These are phyloP conservation scores for Pythium sp. DNA, from an alignment of 352 stramenopile genomes.

Conservation along the genomic window DNA sequence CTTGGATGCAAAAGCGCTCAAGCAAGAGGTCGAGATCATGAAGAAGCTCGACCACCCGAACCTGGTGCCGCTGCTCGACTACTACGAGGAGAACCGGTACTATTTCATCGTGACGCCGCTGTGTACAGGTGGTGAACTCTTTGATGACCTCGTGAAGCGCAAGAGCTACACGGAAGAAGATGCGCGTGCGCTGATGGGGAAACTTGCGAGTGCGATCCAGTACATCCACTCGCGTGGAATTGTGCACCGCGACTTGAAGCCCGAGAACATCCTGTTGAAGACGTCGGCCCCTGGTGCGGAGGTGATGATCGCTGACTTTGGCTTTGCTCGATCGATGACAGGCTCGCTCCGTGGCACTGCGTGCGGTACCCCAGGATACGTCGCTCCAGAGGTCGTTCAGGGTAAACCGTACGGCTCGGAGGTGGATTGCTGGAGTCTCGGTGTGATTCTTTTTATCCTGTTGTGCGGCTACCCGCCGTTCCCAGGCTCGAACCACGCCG, in stretches of 20 bases:
- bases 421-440: conserved; percentile 94
- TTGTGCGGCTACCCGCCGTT: conserved; percentile 92
- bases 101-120: conserved; percentile 82
- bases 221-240: conserved; percentile 94
- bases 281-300: conserved; percentile 63
- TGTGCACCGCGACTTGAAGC: conserved; percentile 90
- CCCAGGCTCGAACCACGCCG: conserved; percentile 64
- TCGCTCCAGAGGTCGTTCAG: conserved; percentile 92
- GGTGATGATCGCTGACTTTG: conserved; percentile 90
- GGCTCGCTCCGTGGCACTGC: conserved; percentile 51
- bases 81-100: conserved; percentile 72
- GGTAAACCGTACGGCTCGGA: conserved; percentile 82
- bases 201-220: conserved; percentile 88
- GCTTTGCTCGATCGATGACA: conserved; percentile 74
- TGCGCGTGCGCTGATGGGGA: conserved; percentile 87
- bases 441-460: conserved; percentile 94
- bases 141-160: conserved; percentile 93
- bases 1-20: conserved; percentile 52
- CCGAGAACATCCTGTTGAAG: conserved; percentile 88
- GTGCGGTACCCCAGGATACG: conserved; percentile 89
- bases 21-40: conserved; percentile 77
- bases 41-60: conserved; percentile 68
- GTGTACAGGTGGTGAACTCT: conserved; percentile 91
- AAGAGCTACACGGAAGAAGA: conserved; percentile 96
- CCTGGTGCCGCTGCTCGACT: conserved; percentile 67